Evolutionary conservation across 2,329 filamentous ascomycete species (phyloP).

Genomic region (Ceratocystis ficicola): DNA sequence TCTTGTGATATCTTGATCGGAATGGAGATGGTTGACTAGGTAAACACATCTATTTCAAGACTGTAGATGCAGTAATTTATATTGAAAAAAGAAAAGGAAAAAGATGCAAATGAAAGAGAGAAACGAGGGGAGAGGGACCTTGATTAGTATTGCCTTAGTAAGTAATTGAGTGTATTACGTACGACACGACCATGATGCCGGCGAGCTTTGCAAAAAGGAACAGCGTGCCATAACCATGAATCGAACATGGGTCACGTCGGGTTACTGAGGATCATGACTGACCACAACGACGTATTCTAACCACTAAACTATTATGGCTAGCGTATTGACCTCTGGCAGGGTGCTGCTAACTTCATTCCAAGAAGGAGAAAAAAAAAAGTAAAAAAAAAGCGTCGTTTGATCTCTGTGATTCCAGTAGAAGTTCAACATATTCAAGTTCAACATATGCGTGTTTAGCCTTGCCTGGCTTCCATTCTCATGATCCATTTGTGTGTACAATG

Average conservation of each 20-base stretch:
- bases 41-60: constrained; percentile 17
- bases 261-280: constrained; percentile 8
- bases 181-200: no score
- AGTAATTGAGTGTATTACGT: no score
- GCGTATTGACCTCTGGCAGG: not conserved
- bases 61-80: constrained; percentile 13
- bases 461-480: no score
- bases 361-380: not conserved
- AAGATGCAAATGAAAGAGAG: not conserved
- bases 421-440: no score
- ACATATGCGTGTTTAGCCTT: no score
- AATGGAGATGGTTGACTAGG: constrained; percentile 4
- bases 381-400: no score
- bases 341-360: not conserved
- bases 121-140: no score
- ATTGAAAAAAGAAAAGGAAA: constrained; percentile 6
- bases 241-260: constrained; percentile 22
- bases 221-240: constrained; percentile 21
- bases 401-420: not conserved
- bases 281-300: constrained; percentile 21
- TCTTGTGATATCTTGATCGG: constrained; percentile 5
- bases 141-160: no score
- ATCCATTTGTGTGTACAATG: no score
- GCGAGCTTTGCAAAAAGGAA: not conserved
- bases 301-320: constrained; percentile 21